Evolutionary conservation across 345 rosid species (phyloP), one percentile per base, ranked within the genome.

Genomic region (Acer campestre): DNA sequence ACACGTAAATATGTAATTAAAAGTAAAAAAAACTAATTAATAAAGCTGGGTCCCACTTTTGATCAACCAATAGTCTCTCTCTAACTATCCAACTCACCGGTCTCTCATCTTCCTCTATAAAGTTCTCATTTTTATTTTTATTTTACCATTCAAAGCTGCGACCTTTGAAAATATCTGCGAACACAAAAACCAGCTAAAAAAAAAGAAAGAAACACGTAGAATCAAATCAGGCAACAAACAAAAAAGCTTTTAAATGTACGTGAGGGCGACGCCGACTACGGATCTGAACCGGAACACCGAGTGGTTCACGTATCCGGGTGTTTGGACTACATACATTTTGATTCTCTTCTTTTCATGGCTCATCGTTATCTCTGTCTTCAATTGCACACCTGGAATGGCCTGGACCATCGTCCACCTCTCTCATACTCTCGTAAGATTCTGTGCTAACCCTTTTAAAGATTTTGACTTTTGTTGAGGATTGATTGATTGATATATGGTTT

Each of bases 251-350:
- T n/a, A 67, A 75, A 89, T 93, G 86, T 93, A 93, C 71, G 96
- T 93, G 18, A 80, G 83, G 83, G 94, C 94, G 68, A 82, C 81
- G 82, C 91, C 91, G 76, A 82, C 98, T 80, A 84, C 96, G 87
- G 98, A 93, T 90, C 92, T 91, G 85, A 93, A 93, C 78, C 77
- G 83, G 88, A 93, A 93, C 83, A 93, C 96, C n/a, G 96, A 90
- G 85, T 93, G 93, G 95, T 93, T 93, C 90, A 90, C 90, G 82
- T 93, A 91, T 70, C 94, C 97, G 0, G 98, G 96, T 2, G 98
- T 93, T 0, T 93, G 98, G 98, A 91, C 94, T 1, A 83, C 93
- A 35, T 93, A 91, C 68, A 87, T 93, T 42, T 87, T 89, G 23
- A 85, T 92, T 77, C 77, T 93, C 49, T 93, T 93, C 88, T 90